Evolutionary conservation across 2,329 filamentous ascomycete genomes (phyloP), one percentile per base, ranked within the genome.

Genomic region (Cryphonectria radicalis): DNA sequence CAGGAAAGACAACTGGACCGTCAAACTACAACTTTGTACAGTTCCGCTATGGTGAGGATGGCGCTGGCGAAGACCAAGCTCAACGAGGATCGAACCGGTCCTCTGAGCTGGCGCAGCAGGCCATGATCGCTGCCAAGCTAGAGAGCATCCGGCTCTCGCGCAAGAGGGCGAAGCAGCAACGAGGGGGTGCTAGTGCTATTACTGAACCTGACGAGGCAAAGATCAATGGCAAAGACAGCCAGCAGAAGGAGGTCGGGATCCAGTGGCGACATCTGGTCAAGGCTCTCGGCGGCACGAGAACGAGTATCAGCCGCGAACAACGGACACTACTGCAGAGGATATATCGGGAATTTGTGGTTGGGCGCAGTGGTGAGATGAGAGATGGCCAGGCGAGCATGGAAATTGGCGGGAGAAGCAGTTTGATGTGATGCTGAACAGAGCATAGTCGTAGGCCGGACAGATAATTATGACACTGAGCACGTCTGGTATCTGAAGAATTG

Each of bases 361-460:
- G 94, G 0, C 87, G 96, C 76, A 97, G 95, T 80, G 96, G 96
- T 10, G 95, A 98, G 84, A 94, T 99, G 93, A 93, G 91, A 72
- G 95, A 92, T 81, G 96, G 96, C 1, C 93, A 98, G 81, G 94
- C 93, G 0, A 93, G 92, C 70, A 97, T 91, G 80, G 96, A 98
- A 82, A 90, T 99, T 82, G 96, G 96, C 10, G 96, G 95, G 19
- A 86, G 96, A 79, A 95, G 92, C 76, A 98, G 94, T 82, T 85
- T 99, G 81, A 98, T 98, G 96, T 98, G 82, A 77, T 42, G 1
- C 7, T 37, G n/a, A 22, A 14, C 46, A n/a, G 10, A 53, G 37
- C 40, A 59, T 43, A 35, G 28, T 60, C 35, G 3, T 8, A 60
- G n/a, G 46, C 22, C n/a, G 17, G 25, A 65, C 22, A 7, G 28